A percentile compares a stretch with the other conserved stretches of the same genome.
phyloP scores from a whole-genome alignment of 1,139 yeast species.

The Taiozyma onychis region DNA sequence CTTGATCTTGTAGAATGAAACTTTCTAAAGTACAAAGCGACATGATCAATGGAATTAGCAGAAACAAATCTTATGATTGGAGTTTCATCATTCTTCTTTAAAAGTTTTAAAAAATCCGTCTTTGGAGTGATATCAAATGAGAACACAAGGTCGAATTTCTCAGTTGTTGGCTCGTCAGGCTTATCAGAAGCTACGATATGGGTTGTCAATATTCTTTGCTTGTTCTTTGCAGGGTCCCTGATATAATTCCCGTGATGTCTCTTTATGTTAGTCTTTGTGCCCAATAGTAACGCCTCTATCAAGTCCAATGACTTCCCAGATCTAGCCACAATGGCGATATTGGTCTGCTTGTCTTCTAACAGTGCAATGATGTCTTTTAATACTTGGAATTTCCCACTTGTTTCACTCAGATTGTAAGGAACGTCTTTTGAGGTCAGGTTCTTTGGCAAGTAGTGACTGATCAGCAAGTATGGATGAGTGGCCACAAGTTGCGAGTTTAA shows the following conservation, averaged over 20 bases:
- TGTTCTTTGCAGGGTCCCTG: constrained; percentile 28
- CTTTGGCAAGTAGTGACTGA: constrained; percentile 84
- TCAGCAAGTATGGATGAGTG: constrained; percentile 82
- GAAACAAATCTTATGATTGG: constrained; percentile 71
- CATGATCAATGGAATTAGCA: constrained; percentile 79
- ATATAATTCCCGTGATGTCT: constrained; percentile 60
- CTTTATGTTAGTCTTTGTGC: constrained; percentile 58
- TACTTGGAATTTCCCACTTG: constrained; percentile 81
- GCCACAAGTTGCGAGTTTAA: constrained; percentile 73
- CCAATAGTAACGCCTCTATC: constrained; percentile 69
- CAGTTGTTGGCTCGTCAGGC: constrained; percentile 28
- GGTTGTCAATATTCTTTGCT: constrained; percentile 27
- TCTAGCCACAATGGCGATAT: constrained; percentile 48
- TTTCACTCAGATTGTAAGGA: constrained; percentile 67
- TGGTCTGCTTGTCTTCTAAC: constrained; percentile 34
- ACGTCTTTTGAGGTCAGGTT: constrained; percentile 71
- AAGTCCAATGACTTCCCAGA: constrained; percentile 68
- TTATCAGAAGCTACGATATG: constrained; percentile 46
- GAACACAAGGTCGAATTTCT: constrained; percentile 52
- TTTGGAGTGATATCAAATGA: constrained; percentile 71
- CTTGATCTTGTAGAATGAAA: constrained; percentile 31
- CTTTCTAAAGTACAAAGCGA: constrained; percentile 40
- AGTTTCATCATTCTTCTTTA: constrained; percentile 27
- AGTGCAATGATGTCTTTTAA: constrained; percentile 49
- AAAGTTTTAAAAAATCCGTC: constrained; percentile 30